A percentile compares a stretch with the other conserved stretches of the same genome.
phyloP scores from a whole-genome alignment of 495 filamentous ascomycete genomes.

The Aspergillus egyptiacus region DNA sequence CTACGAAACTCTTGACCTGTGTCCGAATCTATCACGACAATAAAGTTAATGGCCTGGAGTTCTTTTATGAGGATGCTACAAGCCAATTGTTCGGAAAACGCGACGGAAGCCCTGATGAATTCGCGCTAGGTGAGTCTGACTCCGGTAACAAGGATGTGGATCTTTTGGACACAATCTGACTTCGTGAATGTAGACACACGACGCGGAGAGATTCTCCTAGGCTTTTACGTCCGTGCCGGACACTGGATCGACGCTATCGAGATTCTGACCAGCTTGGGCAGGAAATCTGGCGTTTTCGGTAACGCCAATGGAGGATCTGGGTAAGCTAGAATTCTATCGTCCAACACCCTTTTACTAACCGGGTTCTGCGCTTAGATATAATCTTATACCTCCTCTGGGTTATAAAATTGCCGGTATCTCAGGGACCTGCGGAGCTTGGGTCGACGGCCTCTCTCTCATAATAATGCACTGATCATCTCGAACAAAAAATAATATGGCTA shows the following conservation, averaged over 20 bases:
- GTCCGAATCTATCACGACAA: conserved; percentile 73
- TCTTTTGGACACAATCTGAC: conserved; percentile 2
- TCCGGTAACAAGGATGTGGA: neutral
- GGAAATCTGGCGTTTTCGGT: conserved; percentile 80
- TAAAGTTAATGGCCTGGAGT: conserved; percentile 82
- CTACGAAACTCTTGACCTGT: conserved; percentile 66
- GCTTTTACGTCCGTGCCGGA: conserved; percentile 78
- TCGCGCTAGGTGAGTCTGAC: conserved; percentile 59
- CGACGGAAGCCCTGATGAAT: conserved; percentile 68
- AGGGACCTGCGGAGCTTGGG: conserved; percentile 73
- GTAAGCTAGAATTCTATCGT: conserved; percentile 48
- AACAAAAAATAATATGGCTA: neutral
- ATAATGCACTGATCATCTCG: conserved; percentile 54
- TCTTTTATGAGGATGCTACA: conserved; percentile 83
- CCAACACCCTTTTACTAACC: conserved; percentile 7
- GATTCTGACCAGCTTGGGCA: conserved; percentile 79
- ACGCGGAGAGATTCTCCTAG: conserved; percentile 77
- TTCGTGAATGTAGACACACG: conserved; percentile 58
- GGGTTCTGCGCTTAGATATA: conserved; percentile 57
- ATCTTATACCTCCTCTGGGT: conserved; percentile 81
- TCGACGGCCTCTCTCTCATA: conserved; percentile 86
- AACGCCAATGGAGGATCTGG: conserved; percentile 74
- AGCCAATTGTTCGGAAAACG: conserved; percentile 86
- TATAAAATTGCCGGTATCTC: conserved; percentile 84
- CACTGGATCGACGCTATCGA: conserved; percentile 87